Evolutionary conservation across 805 yeast genomes (phyloP).

Genomic region (Ogataea trehalophila): DNA sequence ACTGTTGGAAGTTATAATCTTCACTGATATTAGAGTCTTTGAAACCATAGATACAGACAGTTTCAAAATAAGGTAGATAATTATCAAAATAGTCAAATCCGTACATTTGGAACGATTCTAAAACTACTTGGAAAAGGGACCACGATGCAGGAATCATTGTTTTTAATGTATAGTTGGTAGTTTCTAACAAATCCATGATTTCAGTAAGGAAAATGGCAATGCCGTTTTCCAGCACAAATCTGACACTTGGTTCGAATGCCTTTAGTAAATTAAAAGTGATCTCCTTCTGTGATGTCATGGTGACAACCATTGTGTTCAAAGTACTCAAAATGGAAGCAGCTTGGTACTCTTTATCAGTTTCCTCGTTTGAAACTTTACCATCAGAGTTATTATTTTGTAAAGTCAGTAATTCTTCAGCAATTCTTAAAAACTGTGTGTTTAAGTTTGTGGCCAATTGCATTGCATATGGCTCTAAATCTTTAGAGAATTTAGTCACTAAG

Average conservation of each 20-base stretch:
- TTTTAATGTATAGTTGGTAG: conserved; percentile 59
- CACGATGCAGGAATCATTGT: conserved; percentile 39
- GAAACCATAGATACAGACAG: conserved; percentile 44
- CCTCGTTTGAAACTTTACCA: conserved; percentile 29
- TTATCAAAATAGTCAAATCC: conserved; percentile 47
- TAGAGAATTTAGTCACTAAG: conserved; percentile 80
- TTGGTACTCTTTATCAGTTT: conserved; percentile 71
- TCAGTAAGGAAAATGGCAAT: conserved; percentile 74
- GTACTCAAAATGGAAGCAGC: conserved; percentile 80
- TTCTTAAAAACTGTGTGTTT: conserved; percentile 66
- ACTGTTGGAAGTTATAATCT: conserved; percentile 16
- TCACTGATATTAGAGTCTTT: conserved; percentile 11
- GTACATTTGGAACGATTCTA: conserved; percentile 45
- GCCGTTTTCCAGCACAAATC: conserved; percentile 58
- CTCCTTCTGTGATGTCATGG: conserved; percentile 73
- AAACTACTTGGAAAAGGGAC: conserved; percentile 37
- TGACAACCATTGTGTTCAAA: conserved; percentile 70
- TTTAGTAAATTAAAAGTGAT: conserved; percentile 61
- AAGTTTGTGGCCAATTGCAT: conserved; percentile 57
- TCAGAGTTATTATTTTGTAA: conserved; percentile 31
- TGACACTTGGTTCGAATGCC: conserved; percentile 63
- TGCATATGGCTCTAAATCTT: conserved; percentile 87
- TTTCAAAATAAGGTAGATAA: conserved; percentile 45
- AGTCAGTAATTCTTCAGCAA: conserved; percentile 60
- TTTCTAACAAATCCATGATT: conserved; percentile 63